Base-by-base conservation (phyloP, 2,329 filamentous ascomycete genomes). In the Botrytis byssoidea region DNA sequence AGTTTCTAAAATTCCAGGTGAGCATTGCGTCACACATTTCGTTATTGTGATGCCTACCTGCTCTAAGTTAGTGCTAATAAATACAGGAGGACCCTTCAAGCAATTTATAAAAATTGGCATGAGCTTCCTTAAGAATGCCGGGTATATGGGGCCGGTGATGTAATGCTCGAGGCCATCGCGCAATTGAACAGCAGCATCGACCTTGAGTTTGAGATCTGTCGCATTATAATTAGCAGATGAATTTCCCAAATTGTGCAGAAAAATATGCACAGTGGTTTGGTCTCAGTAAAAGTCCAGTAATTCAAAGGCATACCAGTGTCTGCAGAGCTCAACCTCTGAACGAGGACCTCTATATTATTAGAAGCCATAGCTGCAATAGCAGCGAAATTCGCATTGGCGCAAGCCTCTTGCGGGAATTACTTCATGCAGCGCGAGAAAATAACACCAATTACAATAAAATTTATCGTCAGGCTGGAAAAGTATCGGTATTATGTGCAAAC, bases 121-220 rank as follows among this genome's bases (percentile, higher is more conserved):
- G 79, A 98, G 87, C 83, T 93, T 93, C 81, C 93, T 89, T 74
- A 99, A 87, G 82, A 99, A 98, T 69, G 88, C 86, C 42, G 89
- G 84, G 82, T 98, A 99, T 79, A 90, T 90, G 72, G 88, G 87
- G 71, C 93, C 91, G 79, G 89, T 90, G 72, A 92, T 94, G 85
- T 96, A 97, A 80, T 94, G 88, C 77, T 99, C 97, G 78, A 98
- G 91, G 79, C 89, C 94, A 84, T 99, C 97, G 81, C 96, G 93
- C 79, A 99, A 87, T 77, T 95, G 92, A 70, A 91, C 90, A 75
- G 95, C 94, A 76, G 94, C 90, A 79, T 94, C 93, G 75, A 92
- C 88, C 85, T 95, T 97, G 74, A 90, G 84, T 84, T 93, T 93
- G 74, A 91, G 85, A 85, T 98, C 96, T 97, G 71, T 78, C 60